These are phyloP conservation scores for Penicillium ochrochloron DNA, from an alignment of 495 filamentous ascomycete species.

Conservation along the genomic window DNA sequence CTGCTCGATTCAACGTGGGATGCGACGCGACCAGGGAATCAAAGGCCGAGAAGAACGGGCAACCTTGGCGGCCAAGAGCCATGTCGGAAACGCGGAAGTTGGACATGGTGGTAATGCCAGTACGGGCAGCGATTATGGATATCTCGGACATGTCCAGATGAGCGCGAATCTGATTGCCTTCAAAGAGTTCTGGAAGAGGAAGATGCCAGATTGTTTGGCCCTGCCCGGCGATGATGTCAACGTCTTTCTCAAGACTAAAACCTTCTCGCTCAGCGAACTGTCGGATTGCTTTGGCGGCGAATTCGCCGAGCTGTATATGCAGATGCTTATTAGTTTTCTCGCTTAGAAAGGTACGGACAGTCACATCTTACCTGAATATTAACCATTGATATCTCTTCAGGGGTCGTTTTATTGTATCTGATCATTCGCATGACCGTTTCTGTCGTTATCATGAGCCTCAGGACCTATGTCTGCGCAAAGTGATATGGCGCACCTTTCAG, in stretches of 20 bases:
- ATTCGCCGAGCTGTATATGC: slow-evolving; percentile 39
- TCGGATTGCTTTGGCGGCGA: slow-evolving; percentile 43
- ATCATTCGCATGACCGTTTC: slow-evolving; percentile 46
- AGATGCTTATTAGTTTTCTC: background rate
- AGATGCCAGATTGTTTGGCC: slow-evolving; percentile 35
- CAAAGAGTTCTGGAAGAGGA: slow-evolving; percentile 30
- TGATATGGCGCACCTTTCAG: slow-evolving; percentile 1
- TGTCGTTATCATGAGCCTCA: background rate
- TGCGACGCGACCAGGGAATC: slow-evolving; percentile 51
- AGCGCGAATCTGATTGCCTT: slow-evolving; percentile 31
- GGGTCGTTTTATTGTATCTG: slow-evolving; percentile 44
- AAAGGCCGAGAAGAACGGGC: slow-evolving; percentile 35
- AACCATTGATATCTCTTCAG: slow-evolving; percentile 48
- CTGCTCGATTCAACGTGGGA: slow-evolving; percentile 51
- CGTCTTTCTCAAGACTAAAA: slow-evolving; percentile 26
- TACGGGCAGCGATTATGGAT: slow-evolving; percentile 37
- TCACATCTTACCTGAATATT: slow-evolving; percentile 35
- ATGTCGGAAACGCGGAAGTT: slow-evolving; percentile 37
- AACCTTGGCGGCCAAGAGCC: slow-evolving; percentile 38
- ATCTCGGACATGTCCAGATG: slow-evolving; percentile 37
- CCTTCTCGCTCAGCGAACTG: slow-evolving; percentile 30
- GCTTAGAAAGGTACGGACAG: background rate
- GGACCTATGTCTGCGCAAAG: slow-evolving; percentile 1
- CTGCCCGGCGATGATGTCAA: slow-evolving; percentile 32
- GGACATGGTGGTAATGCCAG: slow-evolving; percentile 35